phyloP scores from a whole-genome alignment of 148 eudicot genomes.

The Rhododendron henanense region DNA sequence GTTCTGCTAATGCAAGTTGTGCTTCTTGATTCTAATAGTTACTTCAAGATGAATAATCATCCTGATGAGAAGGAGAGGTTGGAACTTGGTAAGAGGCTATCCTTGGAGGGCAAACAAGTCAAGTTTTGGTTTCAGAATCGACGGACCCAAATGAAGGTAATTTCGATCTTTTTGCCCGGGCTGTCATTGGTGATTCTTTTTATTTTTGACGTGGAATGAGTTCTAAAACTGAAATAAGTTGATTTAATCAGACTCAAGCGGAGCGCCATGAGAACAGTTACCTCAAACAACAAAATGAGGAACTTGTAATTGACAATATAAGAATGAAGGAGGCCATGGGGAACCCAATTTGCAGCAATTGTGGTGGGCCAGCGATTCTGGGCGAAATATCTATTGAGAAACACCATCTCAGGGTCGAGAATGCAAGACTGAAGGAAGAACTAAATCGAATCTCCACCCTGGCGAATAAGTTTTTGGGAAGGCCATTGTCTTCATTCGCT shows the following conservation, averaged over 20 bases:
- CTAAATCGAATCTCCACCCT: constrained; percentile 38
- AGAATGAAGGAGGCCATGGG: constrained; percentile 53
- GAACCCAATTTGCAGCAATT: constrained; percentile 49
- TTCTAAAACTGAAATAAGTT: constrained; percentile 8
- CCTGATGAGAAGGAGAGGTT: constrained; percentile 79
- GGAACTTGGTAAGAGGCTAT: constrained; percentile 60
- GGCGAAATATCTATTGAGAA: constrained; percentile 47
- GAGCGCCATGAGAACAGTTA: constrained; percentile 57
- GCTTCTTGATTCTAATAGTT: constrained; percentile 27
- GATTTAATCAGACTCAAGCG: constrained; percentile 45
- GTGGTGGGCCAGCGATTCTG: constrained; percentile 50
- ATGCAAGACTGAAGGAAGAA: constrained; percentile 61
- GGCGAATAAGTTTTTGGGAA: constrained; percentile 46
- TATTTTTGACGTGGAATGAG: background rate
- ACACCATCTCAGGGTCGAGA: constrained; percentile 49
- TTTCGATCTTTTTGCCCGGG: constrained; percentile 9
- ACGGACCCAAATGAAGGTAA: constrained; percentile 91
- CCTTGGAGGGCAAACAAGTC: constrained; percentile 60
- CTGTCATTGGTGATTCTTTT: background rate
- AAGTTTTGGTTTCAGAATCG: constrained; percentile 96
- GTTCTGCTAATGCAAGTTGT: background rate
- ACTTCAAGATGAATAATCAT: constrained; percentile 67
- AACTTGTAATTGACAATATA: constrained; percentile 52
- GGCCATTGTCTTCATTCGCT: constrained; percentile 39
- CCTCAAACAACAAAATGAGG: constrained; percentile 60